Evolutionary conservation across 495 filamentous ascomycete species (phyloP).

Genomic region (Aspergillus kassunensis): DNA sequence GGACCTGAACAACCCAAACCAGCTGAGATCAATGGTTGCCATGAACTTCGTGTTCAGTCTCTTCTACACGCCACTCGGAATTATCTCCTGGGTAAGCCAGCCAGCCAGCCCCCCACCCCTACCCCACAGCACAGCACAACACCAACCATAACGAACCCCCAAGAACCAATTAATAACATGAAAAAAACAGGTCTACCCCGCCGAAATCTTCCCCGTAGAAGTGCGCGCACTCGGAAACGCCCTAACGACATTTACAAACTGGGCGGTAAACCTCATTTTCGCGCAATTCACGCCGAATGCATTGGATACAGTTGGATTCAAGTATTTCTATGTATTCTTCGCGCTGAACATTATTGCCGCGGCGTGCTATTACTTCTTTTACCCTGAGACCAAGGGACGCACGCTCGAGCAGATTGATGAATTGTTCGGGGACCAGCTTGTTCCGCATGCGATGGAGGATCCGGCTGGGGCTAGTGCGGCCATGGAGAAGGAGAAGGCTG

Average conservation of each 20-base stretch:
- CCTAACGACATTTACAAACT: slow-evolving; percentile 48
- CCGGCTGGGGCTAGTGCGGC: slow-evolving; percentile 9
- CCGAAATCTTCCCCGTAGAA: slow-evolving; percentile 54
- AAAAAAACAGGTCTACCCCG: slow-evolving; percentile 40
- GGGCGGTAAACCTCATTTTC: slow-evolving; percentile 48
- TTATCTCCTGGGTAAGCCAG: slow-evolving; percentile 41
- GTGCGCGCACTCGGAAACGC: slow-evolving; percentile 48
- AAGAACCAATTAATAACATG: neutral
- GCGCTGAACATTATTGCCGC: slow-evolving; percentile 42
- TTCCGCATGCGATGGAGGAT: slow-evolving; percentile 16
- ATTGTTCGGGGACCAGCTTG: slow-evolving; percentile 41
- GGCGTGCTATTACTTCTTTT: slow-evolving; percentile 38
- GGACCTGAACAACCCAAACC: slow-evolving; percentile 5
- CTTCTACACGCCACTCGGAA: slow-evolving; percentile 28
- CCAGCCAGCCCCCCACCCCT: neutral
- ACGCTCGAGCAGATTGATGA: slow-evolving; percentile 51
- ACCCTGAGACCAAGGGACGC: slow-evolving; percentile 49
- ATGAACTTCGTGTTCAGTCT: slow-evolving; percentile 22
- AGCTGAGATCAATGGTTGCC: slow-evolving; percentile 16
- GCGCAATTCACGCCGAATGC: slow-evolving; percentile 50
- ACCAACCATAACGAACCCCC: too few species aligned
- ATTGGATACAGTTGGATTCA: slow-evolving; percentile 40
- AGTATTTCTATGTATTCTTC: slow-evolving; percentile 49
- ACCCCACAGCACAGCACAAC: too few species aligned
- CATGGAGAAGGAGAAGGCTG: slow-evolving; percentile 12